These are phyloP conservation scores for Schizophyllum amplum DNA, from an alignment of 1,284 basidiomycete genomes.

Conservation along the genomic window DNA sequence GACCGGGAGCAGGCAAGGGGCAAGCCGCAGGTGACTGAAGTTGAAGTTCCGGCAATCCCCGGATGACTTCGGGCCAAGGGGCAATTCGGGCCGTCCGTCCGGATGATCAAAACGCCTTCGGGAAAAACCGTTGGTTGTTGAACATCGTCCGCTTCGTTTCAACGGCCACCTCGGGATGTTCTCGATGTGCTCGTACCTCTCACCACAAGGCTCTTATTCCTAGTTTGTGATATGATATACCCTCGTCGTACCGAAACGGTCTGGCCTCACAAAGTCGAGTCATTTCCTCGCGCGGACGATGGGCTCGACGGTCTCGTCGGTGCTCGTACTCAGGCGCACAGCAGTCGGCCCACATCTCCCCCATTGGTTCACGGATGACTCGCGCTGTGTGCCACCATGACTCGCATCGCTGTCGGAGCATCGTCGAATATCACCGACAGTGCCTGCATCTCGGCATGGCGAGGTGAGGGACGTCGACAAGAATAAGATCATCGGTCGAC, in stretches of 20 bases:
- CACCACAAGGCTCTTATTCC: too few relatives aligned
- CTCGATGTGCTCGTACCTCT: too few relatives aligned
- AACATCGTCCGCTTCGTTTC: background rate
- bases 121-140: background rate
- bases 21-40: too few relatives aligned
- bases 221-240: too few relatives aligned
- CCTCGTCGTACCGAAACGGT: background rate
- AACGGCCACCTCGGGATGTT: too few relatives aligned
- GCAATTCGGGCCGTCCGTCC: background rate
- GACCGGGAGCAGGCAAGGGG: too few relatives aligned
- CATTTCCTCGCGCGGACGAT: background rate
- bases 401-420: background rate
- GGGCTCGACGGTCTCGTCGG: background rate
- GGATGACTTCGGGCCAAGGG: background rate
- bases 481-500: too few relatives aligned
- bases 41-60: background rate
- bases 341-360: background rate
- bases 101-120: background rate
- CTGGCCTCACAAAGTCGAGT: background rate
- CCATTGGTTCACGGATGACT: background rate
- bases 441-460: background rate
- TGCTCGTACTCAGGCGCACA: background rate
- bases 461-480: background rate
- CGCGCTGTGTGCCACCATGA: background rate
- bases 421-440: background rate